phyloP scores from a whole-genome alignment of 2,329 filamentous ascomycete species.

The Xylaria sp. region DNA sequence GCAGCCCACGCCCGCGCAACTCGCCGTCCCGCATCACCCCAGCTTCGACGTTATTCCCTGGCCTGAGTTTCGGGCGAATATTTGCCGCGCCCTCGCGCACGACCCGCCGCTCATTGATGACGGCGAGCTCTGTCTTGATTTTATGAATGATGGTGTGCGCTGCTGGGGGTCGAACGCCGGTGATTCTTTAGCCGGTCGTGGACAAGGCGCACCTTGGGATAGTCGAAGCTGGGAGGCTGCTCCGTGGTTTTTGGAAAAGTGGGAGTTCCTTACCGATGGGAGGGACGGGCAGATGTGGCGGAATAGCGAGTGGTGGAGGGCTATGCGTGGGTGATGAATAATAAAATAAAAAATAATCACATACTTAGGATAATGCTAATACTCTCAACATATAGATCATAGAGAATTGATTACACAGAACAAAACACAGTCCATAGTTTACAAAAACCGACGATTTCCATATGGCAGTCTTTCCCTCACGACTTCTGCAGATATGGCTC shows the following conservation, averaged over 20 bases:
- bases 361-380: neutral
- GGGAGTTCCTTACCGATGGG: constrained; percentile 41
- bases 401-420: neutral
- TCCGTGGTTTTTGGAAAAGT: constrained; percentile 47
- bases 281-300: constrained; percentile 44
- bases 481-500: constrained; percentile 38
- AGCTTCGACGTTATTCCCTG: constrained; percentile 45
- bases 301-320: constrained; percentile 45
- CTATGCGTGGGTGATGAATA: constrained; percentile 31
- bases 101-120: constrained; percentile 35
- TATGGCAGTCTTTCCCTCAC: neutral
- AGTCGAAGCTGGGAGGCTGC: constrained; percentile 45
- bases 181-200: constrained; percentile 27
- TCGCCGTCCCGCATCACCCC: constrained; percentile 40
- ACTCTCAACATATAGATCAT: neutral
- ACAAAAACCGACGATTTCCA: neutral
- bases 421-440: neutral
- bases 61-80: constrained; percentile 41
- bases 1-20: constrained; percentile 42
- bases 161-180: constrained; percentile 43
- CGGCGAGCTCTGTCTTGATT: constrained; percentile 42
- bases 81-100: constrained; percentile 30
- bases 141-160: constrained; percentile 41
- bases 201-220: constrained; percentile 46
- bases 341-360: neutral